A percentile compares a stretch with the other conserved stretches of the same genome.
Evolutionary conservation across 768 basidiomycete genomes (phyloP).

Genomic region (Postia placenta): DNA sequence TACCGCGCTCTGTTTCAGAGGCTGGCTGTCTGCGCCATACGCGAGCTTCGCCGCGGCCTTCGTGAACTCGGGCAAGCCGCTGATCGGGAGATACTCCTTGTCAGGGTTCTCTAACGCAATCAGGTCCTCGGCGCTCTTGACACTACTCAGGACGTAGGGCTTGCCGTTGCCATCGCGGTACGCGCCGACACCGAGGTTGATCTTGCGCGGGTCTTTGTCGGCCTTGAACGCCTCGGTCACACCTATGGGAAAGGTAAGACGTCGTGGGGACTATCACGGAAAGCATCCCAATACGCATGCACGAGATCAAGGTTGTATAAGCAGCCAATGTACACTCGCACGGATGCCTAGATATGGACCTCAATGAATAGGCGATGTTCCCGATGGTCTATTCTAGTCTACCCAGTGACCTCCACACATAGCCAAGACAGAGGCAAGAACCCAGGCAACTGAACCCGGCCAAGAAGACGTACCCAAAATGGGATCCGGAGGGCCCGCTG

Average conservation of each 20-base stretch:
- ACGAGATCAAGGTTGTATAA: background rate
- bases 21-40: slow-evolving; percentile 77
- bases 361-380: background rate
- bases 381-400: background rate
- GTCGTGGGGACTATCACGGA: slow-evolving; percentile 4
- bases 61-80: slow-evolving; percentile 83
- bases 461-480: slow-evolving; percentile 65
- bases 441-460: slow-evolving; percentile 4
- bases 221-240: slow-evolving; percentile 96
- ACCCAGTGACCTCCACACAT: background rate
- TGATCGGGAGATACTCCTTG: slow-evolving; percentile 97
- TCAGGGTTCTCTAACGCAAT: slow-evolving; percentile 61
- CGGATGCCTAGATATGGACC: background rate
- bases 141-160: slow-evolving; percentile 86
- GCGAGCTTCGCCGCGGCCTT: slow-evolving; percentile 84
- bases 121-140: slow-evolving; percentile 85
- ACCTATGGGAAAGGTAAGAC: slow-evolving; percentile 34
- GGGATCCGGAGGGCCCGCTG: slow-evolving; percentile 86
- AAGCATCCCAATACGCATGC: background rate
- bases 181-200: slow-evolving; percentile 96
- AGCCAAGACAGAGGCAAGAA: background rate
- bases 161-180: slow-evolving; percentile 94
- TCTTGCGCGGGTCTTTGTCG: slow-evolving; percentile 86
- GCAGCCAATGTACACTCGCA: background rate
- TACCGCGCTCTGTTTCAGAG: slow-evolving; percentile 67